These are phyloP conservation scores for Phlebiopsis flavidoalba DNA, from an alignment of 768 basidiomycete genomes.

Conservation along the genomic window DNA sequence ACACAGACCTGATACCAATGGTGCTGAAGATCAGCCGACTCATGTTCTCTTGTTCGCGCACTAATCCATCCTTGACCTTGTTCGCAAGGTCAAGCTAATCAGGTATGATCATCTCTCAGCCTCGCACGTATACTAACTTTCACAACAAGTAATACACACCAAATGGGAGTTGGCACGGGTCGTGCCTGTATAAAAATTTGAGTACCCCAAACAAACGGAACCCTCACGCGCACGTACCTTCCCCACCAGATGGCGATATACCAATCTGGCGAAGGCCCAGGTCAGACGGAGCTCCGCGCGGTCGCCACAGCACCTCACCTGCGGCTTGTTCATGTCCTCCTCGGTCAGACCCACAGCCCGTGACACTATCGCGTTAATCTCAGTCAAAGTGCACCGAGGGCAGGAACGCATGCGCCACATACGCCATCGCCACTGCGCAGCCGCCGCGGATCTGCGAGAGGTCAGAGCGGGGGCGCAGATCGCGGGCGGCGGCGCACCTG, in stretches of 20 bases:
- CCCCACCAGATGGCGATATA: slow-evolving; percentile 89
- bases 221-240: slow-evolving; percentile 42
- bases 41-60: slow-evolving; percentile 69
- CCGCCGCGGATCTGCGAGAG: slow-evolving; percentile 53
- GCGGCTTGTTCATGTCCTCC: slow-evolving; percentile 80
- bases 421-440: slow-evolving; percentile 89
- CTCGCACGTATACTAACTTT: too few relatives aligned
- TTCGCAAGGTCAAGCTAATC: slow-evolving; percentile 70
- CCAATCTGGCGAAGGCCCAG: slow-evolving; percentile 52
- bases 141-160: slow-evolving; percentile 19
- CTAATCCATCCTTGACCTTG: slow-evolving; percentile 81
- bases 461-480: background rate
- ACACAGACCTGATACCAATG: slow-evolving; percentile 68
- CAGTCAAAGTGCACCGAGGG: background rate
- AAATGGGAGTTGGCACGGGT: slow-evolving; percentile 85
- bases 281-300: background rate
- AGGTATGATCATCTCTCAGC: background rate
- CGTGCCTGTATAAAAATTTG: slow-evolving; percentile 41
- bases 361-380: slow-evolving; percentile 52
- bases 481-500: slow-evolving; percentile 44
- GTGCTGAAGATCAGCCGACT: slow-evolving; percentile 87
- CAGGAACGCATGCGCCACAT: slow-evolving; percentile 22
- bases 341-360: slow-evolving; percentile 71
- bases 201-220: background rate
- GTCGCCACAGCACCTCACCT: slow-evolving; percentile 38